Conservation (phyloP, 768 basidiomycete species). For the Mycena vitilis region DNA sequence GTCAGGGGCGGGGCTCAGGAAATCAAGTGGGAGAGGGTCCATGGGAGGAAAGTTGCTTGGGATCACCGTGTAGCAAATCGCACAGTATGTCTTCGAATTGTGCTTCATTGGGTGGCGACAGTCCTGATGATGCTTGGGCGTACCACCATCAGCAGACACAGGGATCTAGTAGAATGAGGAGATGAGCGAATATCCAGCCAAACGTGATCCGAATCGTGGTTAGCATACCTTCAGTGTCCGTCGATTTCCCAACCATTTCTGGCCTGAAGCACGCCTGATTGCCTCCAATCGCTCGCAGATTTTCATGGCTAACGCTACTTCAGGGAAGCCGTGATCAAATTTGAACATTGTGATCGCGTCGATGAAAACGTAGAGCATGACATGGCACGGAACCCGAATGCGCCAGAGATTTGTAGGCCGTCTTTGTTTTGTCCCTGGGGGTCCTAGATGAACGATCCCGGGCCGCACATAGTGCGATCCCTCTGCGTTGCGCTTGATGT, state of each 20-base stretch:
- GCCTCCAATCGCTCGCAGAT: conserved; percentile 4
- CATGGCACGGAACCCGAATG: conserved; percentile 10
- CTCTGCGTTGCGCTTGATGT: not conserved
- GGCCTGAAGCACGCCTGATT: not conserved
- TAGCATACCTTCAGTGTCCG: not conserved
- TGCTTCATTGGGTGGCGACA: conserved; percentile 10
- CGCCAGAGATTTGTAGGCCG: conserved; percentile 8
- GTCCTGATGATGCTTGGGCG: not conserved
- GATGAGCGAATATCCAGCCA: not conserved
- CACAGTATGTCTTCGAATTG: not conserved
- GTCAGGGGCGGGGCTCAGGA: not conserved
- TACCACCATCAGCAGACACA: too few species aligned
- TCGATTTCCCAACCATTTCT: not conserved
- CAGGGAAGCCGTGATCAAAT: not conserved
- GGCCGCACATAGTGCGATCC: not conserved
- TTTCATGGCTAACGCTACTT: conserved; percentile 6
- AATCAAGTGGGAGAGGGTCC: not conserved
- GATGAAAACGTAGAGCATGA: conserved; percentile 16
- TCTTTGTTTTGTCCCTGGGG: not conserved
- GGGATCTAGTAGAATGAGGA: not conserved
- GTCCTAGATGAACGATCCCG: not conserved
- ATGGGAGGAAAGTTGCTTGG: conserved; percentile 13
- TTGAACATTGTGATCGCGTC: not conserved
- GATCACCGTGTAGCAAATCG: conserved; percentile 6
- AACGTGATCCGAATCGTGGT: too few species aligned